These are phyloP conservation scores for Lagenidium sp. DNA, from an alignment of 352 stramenopile species.

Conservation along the genomic window DNA sequence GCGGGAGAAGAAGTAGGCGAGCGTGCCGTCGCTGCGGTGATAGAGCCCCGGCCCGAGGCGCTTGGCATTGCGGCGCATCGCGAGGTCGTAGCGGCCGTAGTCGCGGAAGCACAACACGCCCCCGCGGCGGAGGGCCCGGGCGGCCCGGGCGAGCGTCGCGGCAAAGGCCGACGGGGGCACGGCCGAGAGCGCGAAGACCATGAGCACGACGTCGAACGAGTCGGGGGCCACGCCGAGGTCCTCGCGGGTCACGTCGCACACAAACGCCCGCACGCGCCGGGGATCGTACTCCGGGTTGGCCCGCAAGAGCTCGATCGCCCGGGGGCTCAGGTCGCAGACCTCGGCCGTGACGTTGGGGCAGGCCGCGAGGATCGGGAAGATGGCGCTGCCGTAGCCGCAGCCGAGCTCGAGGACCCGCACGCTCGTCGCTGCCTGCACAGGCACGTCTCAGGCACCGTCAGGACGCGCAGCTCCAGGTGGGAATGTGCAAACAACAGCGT, in stretches of 20 bases:
- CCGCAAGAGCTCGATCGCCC: slow-evolving; percentile 59
- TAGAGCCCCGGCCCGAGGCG: slow-evolving; percentile 42
- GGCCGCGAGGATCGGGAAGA: slow-evolving; percentile 72
- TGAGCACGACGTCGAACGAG: slow-evolving; percentile 66
- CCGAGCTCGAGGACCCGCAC: slow-evolving; percentile 69
- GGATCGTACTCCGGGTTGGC: slow-evolving; percentile 38
- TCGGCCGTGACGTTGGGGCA: slow-evolving; percentile 57
- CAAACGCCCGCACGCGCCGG: slow-evolving; percentile 49
- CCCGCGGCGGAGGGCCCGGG: slow-evolving; percentile 34
- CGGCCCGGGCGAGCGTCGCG: slow-evolving; percentile 47
- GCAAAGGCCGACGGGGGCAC: slow-evolving; percentile 48
- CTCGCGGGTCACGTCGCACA: slow-evolving; percentile 60
- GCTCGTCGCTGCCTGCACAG: no score
- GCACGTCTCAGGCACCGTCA: no score
- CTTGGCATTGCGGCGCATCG: slow-evolving; percentile 78
- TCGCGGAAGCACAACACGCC: slow-evolving; percentile 81
- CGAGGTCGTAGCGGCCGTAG: slow-evolving; percentile 83
- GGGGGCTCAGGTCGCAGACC: slow-evolving; percentile 78
- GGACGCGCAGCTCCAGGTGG: no score
- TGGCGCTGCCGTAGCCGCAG: slow-evolving; percentile 82
- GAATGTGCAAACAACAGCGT: no score
- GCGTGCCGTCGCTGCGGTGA: slow-evolving; percentile 68
- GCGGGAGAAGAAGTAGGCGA: slow-evolving; percentile 72
- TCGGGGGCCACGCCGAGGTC: slow-evolving; percentile 32
- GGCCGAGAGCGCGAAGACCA: slow-evolving; percentile 81